Evolutionary conservation across 2,329 filamentous ascomycete species (phyloP).

Genomic region (Diplodia intermedia): DNA sequence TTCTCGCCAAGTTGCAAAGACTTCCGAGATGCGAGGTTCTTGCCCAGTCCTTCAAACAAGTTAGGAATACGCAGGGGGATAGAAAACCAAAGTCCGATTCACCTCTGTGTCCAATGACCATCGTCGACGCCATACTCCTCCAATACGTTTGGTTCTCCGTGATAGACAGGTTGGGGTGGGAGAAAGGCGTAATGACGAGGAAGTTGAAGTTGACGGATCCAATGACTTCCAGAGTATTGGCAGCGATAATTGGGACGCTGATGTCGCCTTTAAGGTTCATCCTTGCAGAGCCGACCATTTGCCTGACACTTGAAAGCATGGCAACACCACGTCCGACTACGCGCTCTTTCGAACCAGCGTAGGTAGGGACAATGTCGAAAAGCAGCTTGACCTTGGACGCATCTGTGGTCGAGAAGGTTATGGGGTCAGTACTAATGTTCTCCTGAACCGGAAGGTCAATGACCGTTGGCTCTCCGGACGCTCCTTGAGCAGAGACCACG

Average conservation of each 20-base stretch:
- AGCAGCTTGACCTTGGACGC: constrained; percentile 82
- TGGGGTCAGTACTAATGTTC: constrained; percentile 90
- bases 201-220: constrained; percentile 98
- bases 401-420: constrained; percentile 84
- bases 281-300: constrained; percentile 80
- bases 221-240: constrained; percentile 84
- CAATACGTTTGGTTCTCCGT: constrained; percentile 93
- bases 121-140: constrained; percentile 89
- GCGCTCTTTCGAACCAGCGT: constrained; percentile 80
- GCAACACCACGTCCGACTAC: constrained; percentile 89
- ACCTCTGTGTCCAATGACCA: constrained; percentile 75
- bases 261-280: constrained; percentile 92
- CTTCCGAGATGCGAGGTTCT: constrained; percentile 82
- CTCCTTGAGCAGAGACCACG: constrained; percentile 85
- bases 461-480: constrained; percentile 83
- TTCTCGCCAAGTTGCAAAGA: constrained; percentile 96
- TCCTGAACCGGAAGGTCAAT: constrained; percentile 94
- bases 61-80: constrained; percentile 36
- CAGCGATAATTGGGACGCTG: constrained; percentile 87
- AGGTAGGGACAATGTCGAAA: constrained; percentile 95
- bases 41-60: constrained; percentile 75
- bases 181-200: constrained; percentile 90
- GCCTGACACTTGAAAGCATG: constrained; percentile 83
- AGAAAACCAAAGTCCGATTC: constrained; percentile 33
- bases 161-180: constrained; percentile 91